Evolutionary conservation across 371 early-diverging fungal genomes (phyloP), one percentile per base, ranked within the genome.

Genomic region (Spiromyces aspiralis): DNA sequence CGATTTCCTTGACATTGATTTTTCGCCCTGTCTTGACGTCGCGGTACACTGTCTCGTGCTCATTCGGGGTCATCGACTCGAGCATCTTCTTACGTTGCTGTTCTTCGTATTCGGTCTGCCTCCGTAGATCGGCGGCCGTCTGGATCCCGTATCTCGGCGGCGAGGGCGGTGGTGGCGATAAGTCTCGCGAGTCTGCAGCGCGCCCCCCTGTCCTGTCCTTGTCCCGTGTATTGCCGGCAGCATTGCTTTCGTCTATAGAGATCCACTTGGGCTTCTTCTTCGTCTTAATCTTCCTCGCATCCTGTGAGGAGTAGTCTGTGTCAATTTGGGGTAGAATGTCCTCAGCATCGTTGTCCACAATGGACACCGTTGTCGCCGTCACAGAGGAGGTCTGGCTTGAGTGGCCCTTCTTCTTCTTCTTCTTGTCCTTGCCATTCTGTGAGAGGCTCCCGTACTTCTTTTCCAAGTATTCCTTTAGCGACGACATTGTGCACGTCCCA

Each of bases 1-100:
- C 63, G 1, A 62, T 52, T 13, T 67, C 59, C 6, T 6, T 10
- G 35, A 10, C 10, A 6, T 16, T 6, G 45, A 67, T 50, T 22
- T n/a, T 25, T 25, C 51, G 46, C 24, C 64, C 66, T 0, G 58
- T 52, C 54, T 67, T 67, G n/a, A 64, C 47, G 27, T 67, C 68
- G 27, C 67, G 64, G 28, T 67, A 67, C 23, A 67, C 50, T 13
- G 67, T 66, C 20, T 54, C 28, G 3, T 53, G 51, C 2, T 23
- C 26, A 12, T 35, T n/a, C 16, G 35, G 35, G 6, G 6, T 35
- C 10, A 35, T 6, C 16, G 35, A 35, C 16, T 35, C 16, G 6
- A 35, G 35, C 10, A 35, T 6, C 10, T 6, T 16, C 16, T 35
- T 6, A 16, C 35, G 35, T 35, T 35, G 6, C 16, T 10, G 35